phyloP scores from a whole-genome alignment of 768 basidiomycete species.

The Russula virescens region DNA sequence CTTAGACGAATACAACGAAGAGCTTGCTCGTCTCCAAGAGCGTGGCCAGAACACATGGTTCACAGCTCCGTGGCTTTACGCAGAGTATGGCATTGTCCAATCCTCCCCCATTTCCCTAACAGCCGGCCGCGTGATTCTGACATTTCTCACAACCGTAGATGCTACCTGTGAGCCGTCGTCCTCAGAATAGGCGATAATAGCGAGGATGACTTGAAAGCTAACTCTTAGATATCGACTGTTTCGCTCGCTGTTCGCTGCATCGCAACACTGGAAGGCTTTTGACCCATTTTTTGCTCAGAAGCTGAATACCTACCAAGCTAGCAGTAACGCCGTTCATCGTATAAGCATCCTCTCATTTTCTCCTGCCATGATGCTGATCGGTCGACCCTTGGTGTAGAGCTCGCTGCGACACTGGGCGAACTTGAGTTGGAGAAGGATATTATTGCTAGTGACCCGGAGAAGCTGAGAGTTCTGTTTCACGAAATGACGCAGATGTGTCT shows the following conservation, averaged over 20 bases:
- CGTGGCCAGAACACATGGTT: conserved; percentile 72
- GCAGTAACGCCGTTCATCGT: conserved; percentile 74
- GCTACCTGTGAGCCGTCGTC: conserved; percentile 50
- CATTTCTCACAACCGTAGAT: conserved; percentile 37
- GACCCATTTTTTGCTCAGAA: conserved; percentile 87
- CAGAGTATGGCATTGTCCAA: conserved; percentile 56
- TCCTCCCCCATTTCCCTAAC: conserved; percentile 10
- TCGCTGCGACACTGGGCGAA: conserved; percentile 67
- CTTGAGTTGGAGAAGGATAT: conserved; percentile 46
- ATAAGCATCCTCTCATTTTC: conserved; percentile 27
- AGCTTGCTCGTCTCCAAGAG: conserved; percentile 48
- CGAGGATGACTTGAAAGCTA: neutral
- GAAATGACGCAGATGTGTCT: conserved; percentile 91
- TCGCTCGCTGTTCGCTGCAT: conserved; percentile 63
- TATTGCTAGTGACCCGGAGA: conserved; percentile 43
- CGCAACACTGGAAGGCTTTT: conserved; percentile 62
- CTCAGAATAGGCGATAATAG: neutral
- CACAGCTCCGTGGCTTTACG: conserved; percentile 91
- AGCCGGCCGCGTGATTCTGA: neutral
- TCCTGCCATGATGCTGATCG: neutral
- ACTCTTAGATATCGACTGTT: conserved; percentile 73
- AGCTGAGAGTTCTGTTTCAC: conserved; percentile 60
- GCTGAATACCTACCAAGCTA: conserved; percentile 72
- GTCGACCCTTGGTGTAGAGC: conserved; percentile 40
- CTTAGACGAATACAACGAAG: conserved; percentile 67